Conservation (phyloP, 129 eudicot species). For the Saussurea involucrata region DNA sequence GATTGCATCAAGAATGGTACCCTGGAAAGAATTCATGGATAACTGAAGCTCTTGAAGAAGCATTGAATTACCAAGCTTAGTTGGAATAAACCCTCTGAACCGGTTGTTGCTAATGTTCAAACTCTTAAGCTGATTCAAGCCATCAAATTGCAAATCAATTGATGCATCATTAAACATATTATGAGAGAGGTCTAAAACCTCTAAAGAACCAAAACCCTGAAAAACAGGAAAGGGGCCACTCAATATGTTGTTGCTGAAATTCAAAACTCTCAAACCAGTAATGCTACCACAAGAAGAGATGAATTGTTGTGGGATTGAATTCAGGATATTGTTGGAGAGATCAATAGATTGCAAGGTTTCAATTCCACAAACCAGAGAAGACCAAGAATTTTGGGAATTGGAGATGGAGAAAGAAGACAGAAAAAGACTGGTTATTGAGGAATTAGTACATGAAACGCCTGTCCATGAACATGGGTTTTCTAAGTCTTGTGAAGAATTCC, state of each 20-base stretch:
- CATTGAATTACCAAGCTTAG: slow-evolving; percentile 30
- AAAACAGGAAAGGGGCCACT: slow-evolving; percentile 46
- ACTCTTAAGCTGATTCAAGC: slow-evolving; percentile 41
- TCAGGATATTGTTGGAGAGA: slow-evolving; percentile 51
- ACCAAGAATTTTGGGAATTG: slow-evolving; percentile 30
- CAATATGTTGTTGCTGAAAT: slow-evolving; percentile 54
- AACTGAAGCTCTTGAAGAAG: slow-evolving; percentile 56
- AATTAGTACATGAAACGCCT: slow-evolving; percentile 52
- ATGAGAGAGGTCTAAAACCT: slow-evolving; percentile 53
- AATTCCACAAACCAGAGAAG: slow-evolving; percentile 54
- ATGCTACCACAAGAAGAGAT: slow-evolving; percentile 40
- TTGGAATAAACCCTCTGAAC: slow-evolving; percentile 49
- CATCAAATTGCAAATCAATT: slow-evolving; percentile 38
- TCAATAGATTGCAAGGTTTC: slow-evolving; percentile 48
- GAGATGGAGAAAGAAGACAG: slow-evolving; percentile 37
- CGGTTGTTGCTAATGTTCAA: slow-evolving; percentile 44
- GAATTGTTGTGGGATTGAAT: slow-evolving; percentile 40
- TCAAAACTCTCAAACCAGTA: slow-evolving; percentile 44
- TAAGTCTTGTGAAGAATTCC: slow-evolving; percentile 26
- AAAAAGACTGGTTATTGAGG: slow-evolving; percentile 35
- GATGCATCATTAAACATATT: slow-evolving; percentile 31
- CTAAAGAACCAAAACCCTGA: slow-evolving; percentile 41
- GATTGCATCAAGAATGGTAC: slow-evolving; percentile 42
- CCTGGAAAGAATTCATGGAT: slow-evolving; percentile 31
- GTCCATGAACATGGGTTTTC: slow-evolving; percentile 73